These are phyloP conservation scores for Trichothecium sympodiale DNA, from an alignment of 2,329 filamentous ascomycete genomes.

Conservation along the genomic window DNA sequence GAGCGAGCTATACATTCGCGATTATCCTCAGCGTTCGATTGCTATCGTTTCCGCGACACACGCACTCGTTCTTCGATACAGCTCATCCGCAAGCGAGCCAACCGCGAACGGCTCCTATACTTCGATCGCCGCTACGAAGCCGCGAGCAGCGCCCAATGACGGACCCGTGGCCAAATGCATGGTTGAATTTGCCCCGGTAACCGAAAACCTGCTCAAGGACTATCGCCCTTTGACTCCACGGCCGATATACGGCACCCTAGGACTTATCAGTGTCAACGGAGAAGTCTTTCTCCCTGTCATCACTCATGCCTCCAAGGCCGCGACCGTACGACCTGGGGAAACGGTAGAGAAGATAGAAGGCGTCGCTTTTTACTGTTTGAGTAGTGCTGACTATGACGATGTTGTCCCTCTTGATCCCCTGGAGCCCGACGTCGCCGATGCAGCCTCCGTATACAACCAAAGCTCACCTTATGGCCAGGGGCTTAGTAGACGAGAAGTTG, in stretches of 20 bases:
- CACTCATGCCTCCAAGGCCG: constrained; percentile 66
- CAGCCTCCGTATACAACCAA: constrained; percentile 35
- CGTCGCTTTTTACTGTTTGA: constrained; percentile 91
- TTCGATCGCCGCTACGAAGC: constrained; percentile 35
- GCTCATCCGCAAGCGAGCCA: constrained; percentile 48
- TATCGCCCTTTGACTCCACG: constrained; percentile 67
- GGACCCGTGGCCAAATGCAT: constrained; percentile 54
- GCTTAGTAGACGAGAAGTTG: constrained; percentile 54
- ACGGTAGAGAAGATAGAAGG: constrained; percentile 76
- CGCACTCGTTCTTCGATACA: constrained; percentile 77
- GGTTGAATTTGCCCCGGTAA: constrained; percentile 68
- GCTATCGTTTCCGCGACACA: constrained; percentile 72
- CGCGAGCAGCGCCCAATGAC: constrained; percentile 20
- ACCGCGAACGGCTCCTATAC: constrained; percentile 46
- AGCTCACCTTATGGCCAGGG: constrained; percentile 23
- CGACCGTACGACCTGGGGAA: constrained; percentile 75
- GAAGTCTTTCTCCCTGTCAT: constrained; percentile 91
- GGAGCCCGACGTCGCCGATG: constrained; percentile 37
- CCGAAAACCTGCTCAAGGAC: constrained; percentile 56
- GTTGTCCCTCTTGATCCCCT: constrained; percentile 46
- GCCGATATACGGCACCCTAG: constrained; percentile 75
- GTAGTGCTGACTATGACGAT: constrained; percentile 75
- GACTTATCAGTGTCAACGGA: constrained; percentile 69
- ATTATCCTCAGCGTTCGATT: constrained; percentile 78
- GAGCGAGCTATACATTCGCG: constrained; percentile 73